These are phyloP conservation scores for Ilex aquifolium DNA, from an alignment of 257 asterid species.

Conservation along the genomic window DNA sequence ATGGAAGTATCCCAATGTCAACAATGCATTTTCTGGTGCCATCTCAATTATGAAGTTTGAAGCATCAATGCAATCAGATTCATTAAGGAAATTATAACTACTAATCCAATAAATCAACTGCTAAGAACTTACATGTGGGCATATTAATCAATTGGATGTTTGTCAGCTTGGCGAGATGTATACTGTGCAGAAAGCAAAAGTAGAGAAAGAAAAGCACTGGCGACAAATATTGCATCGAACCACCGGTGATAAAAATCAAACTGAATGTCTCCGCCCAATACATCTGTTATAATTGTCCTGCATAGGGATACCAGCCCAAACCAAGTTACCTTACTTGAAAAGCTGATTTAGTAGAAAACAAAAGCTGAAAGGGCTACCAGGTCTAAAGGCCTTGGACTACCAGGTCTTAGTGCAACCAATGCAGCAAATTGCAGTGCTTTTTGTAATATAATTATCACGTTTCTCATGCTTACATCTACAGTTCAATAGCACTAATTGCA, in stretches of 20 bases:
- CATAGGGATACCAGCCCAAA: not conserved
- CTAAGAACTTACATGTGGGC: not conserved
- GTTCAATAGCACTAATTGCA: too few relatives aligned
- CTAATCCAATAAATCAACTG: not conserved
- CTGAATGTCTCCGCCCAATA: constrained; percentile 90
- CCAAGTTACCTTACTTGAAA: too few relatives aligned
- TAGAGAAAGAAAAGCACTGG: constrained; percentile 90
- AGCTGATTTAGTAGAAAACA: too few relatives aligned
- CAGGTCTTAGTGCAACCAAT: too few relatives aligned
- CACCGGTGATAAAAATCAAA: constrained; percentile 94
- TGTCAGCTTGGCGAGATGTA: constrained; percentile 87
- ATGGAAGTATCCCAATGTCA: too few relatives aligned
- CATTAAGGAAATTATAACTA: not conserved
- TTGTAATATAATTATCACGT: too few relatives aligned
- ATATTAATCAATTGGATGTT: constrained; percentile 81
- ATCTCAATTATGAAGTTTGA: not conserved
- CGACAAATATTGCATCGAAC: constrained; percentile 95
- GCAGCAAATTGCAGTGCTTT: too few relatives aligned
- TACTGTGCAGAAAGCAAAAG: constrained; percentile 92
- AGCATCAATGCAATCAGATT: not conserved
- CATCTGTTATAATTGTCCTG: constrained; percentile 95
- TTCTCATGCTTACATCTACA: too few relatives aligned
- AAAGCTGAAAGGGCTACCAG: too few relatives aligned
- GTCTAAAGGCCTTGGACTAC: too few relatives aligned
- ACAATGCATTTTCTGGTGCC: too few relatives aligned